Percentiles rank a stretch among this genome's conserved stretches.
Conservation (phyloP, 2,329 filamentous ascomycete species). For the Fonsecaea pedrosoi region DNA sequence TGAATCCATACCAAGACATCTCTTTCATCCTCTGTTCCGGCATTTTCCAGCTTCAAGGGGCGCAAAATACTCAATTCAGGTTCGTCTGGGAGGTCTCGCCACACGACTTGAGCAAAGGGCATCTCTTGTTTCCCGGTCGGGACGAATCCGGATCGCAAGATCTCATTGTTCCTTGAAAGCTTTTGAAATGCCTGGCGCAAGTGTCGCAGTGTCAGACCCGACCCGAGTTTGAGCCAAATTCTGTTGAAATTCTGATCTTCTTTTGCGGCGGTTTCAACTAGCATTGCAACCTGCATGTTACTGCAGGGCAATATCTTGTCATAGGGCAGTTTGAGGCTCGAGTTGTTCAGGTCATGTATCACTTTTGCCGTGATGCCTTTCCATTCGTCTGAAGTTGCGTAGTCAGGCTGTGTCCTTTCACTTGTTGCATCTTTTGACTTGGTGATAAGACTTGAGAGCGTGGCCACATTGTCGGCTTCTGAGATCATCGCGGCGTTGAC, state of each 20-base stretch:
- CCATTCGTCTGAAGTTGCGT: constrained; percentile 27
- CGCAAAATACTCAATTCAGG: constrained; percentile 54
- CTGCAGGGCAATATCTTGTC: constrained; percentile 67
- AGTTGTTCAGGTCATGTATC: neutral
- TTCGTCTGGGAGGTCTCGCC: constrained; percentile 55
- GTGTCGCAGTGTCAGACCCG: constrained; percentile 44
- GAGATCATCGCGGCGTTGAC: constrained; percentile 69
- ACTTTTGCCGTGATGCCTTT: constrained; percentile 17
- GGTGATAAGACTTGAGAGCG: constrained; percentile 21
- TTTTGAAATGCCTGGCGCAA: constrained; percentile 59
- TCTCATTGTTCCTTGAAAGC: constrained; percentile 64
- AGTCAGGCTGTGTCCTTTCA: neutral
- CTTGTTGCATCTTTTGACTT: neutral
- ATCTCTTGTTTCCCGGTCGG: constrained; percentile 53
- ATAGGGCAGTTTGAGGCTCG: constrained; percentile 28
- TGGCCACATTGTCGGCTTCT: constrained; percentile 57
- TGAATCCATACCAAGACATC: constrained; percentile 67
- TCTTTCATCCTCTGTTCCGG: constrained; percentile 28
- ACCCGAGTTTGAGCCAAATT: constrained; percentile 67
- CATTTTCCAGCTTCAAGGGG: constrained; percentile 62
- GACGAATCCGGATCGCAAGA: constrained; percentile 76
- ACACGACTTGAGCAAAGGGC: constrained; percentile 69
- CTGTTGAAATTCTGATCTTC: constrained; percentile 76
- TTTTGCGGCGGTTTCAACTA: constrained; percentile 72
- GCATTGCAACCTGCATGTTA: constrained; percentile 78